Percentiles rank a stretch among this genome's conserved stretches.
Conservation (phyloP, 345 rosid genomes). For the Corymbia maculata region DNA sequence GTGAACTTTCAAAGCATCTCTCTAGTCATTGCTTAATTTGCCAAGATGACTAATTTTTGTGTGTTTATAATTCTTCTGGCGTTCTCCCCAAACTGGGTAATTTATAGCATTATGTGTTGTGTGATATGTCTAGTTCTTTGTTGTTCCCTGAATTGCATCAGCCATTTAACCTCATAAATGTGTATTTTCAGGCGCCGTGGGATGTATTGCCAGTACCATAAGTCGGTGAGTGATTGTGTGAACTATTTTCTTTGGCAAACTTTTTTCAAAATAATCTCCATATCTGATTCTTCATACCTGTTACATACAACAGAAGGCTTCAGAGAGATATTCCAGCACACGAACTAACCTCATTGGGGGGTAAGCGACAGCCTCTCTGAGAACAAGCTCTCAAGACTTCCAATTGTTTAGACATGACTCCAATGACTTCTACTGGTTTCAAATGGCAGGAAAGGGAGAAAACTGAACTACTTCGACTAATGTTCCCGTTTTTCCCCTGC, state of each 20-base stretch:
- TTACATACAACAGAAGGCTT: conserved; percentile 42
- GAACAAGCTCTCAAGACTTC: not conserved
- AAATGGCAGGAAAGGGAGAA: not conserved
- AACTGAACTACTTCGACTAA: not conserved
- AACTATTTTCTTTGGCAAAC: conserved; percentile 5
- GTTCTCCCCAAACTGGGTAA: not conserved
- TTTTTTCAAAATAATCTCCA: not conserved
- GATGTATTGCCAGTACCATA: conserved; percentile 61
- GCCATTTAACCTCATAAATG: not conserved
- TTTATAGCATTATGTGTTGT: not conserved
- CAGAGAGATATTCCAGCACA: conserved; percentile 38
- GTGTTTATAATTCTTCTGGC: not conserved
- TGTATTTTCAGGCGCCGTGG: conserved; percentile 56
- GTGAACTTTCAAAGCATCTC: not conserved
- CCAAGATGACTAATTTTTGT: not conserved
- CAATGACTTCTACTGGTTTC: not conserved
- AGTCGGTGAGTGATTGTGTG: conserved; percentile 30
- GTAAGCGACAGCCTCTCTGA: conserved; percentile 21
- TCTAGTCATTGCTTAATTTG: not conserved
- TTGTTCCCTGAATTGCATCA: not conserved
- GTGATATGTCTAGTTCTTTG: not conserved
- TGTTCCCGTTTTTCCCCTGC: not conserved
- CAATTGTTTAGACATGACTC: not conserved
- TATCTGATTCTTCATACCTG: not conserved
- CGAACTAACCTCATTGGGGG: conserved; percentile 87